phyloP scores from a whole-genome alignment of 2,329 filamentous ascomycete species.

The Cladosporium cucumerinum region DNA sequence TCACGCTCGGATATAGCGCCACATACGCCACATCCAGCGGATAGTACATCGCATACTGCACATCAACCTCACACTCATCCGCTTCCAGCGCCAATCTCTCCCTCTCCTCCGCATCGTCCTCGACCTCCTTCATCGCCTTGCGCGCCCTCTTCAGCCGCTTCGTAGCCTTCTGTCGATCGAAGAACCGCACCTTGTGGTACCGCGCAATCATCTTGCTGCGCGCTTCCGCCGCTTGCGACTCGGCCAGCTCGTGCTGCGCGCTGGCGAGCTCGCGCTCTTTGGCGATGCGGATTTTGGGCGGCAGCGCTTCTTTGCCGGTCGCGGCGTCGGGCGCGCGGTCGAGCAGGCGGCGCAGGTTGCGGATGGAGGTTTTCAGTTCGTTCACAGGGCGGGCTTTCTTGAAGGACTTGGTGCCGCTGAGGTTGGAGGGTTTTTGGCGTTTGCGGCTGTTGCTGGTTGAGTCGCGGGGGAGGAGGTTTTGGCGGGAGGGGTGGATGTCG shows the following conservation, averaged over 20 bases:
- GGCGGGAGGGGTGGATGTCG: conserved; percentile 27
- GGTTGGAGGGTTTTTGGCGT: conserved; percentile 25
- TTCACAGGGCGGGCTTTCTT: conserved; percentile 45
- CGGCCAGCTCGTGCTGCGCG: conserved; percentile 61
- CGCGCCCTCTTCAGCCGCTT: conserved; percentile 63
- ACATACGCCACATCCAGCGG: conserved; percentile 70
- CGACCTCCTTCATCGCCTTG: conserved; percentile 54
- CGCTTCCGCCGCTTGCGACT: conserved; percentile 58
- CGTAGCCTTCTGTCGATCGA: conserved; percentile 74
- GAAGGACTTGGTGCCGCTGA: conserved; percentile 27
- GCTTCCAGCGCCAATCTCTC: conserved; percentile 23
- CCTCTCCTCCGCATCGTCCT: conserved; percentile 35
- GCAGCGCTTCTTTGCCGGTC: conserved; percentile 48
- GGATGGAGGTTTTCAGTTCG: conserved; percentile 67
- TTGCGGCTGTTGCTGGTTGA: conserved; percentile 20
- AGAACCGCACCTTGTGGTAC: conserved; percentile 83
- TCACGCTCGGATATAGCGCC: conserved; percentile 46
- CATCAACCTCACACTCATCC: conserved; percentile 61
- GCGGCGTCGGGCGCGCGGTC: conserved; percentile 43
- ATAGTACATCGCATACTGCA: conserved; percentile 71
- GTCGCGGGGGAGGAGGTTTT: conserved; percentile 23
- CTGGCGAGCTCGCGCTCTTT: conserved; percentile 69
- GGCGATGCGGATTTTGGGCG: conserved; percentile 64
- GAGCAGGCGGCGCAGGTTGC: conserved; percentile 66
- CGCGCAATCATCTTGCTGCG: conserved; percentile 68